Base-by-base conservation (phyloP, 2,329 filamentous ascomycete species). In the Alternaria sp. region DNA sequence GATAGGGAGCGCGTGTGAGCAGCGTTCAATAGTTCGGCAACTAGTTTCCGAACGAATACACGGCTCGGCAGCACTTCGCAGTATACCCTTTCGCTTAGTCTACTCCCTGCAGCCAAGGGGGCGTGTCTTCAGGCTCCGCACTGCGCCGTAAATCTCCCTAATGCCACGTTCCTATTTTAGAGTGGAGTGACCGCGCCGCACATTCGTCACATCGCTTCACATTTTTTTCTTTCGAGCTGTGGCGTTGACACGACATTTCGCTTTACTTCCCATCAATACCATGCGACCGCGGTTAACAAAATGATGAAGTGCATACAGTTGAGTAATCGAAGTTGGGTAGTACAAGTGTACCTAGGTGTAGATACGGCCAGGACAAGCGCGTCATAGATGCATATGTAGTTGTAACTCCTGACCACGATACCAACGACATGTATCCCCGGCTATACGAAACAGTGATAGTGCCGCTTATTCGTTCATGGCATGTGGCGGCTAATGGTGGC, bases 371-470 rank as follows among this genome's bases (percentile, higher is more conserved):
- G 56, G 52, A 65, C 60, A 46, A 61, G 59, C 59, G 67, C 68
- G 67, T 72, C 67, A 71, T 71, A 68, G 70, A 72, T 58, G 63
- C 58, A 44, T 59, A 63, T 57, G 60, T 55, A 57, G 46, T 38
- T 60, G 59, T 56, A 54, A 59, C 51, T 57, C 48, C 60, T 57
- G 59, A 59, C 51, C 52, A 46, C 43, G 27, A 44, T 40, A 49
- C 40, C 46, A 51, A 59, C 25, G 22, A 53, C 28, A 28, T 46
- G 41, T 38, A 59, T 27, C 25, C 34, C 50, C 43, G 45, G 36
- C 48, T 57, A 56, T 63, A 63, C 62, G 52, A 60, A 61, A 59
- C 56, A 22, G 62, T 58, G 36, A 62, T 53, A 61, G 66, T 60
- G 51, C 53, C 55, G 66, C 56, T 53, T 56, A 65, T 64, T 65